These are phyloP conservation scores for Chlorociboria aeruginascens DNA, from an alignment of 495 filamentous ascomycete genomes.

Conservation along the genomic window DNA sequence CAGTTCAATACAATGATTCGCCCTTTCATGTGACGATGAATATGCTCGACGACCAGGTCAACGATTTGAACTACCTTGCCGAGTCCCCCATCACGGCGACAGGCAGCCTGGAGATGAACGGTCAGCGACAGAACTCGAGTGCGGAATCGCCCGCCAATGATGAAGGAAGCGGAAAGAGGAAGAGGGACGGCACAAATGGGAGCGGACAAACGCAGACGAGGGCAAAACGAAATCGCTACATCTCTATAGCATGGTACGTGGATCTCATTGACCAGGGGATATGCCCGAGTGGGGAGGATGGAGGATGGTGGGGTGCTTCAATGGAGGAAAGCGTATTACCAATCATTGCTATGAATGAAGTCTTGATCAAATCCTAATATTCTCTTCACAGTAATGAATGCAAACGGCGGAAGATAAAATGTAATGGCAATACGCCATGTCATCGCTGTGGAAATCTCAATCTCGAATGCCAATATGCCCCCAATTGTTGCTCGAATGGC, in stretches of 20 bases:
- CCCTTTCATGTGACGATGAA: constrained; percentile 25
- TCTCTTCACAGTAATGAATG: constrained; percentile 57
- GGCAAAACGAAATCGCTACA: constrained; percentile 67
- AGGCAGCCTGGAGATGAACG: constrained; percentile 11
- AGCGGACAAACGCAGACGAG: constrained; percentile 31
- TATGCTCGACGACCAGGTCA: constrained; percentile 41
- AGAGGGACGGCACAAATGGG: constrained; percentile 23
- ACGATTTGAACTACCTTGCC: constrained; percentile 39
- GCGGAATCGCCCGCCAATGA: constrained; percentile 17
- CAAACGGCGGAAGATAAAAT: constrained; percentile 86
- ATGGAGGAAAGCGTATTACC: background rate
- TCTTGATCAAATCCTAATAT: background rate
- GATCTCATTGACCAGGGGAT: background rate
- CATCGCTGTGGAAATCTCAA: constrained; percentile 73
- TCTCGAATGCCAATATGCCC: constrained; percentile 76
- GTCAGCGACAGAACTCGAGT: constrained; percentile 19
- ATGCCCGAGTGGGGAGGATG: too few relatives aligned
- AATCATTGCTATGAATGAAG: background rate
- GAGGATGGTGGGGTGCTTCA: background rate
- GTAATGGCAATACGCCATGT: constrained; percentile 76
- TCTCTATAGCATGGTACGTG: constrained; percentile 80
- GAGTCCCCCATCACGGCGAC: constrained; percentile 15
- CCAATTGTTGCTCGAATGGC: constrained; percentile 69
- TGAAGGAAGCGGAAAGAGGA: constrained; percentile 27
- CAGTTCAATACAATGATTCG: background rate